Conservation (phyloP, 1,284 basidiomycete species). For the Takashimella koratensis region DNA sequence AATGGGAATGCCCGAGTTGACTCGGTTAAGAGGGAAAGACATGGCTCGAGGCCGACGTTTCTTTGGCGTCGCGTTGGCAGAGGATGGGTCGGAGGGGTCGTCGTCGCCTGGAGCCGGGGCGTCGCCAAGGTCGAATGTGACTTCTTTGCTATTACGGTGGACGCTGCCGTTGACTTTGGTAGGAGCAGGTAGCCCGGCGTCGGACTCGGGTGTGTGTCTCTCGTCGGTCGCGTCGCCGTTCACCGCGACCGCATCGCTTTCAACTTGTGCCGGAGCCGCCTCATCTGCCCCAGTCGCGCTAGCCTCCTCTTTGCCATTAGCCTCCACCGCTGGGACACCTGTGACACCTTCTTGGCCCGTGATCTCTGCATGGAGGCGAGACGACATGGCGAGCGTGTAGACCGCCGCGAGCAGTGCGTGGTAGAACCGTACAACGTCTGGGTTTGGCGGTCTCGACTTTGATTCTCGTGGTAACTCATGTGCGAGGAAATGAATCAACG, state of each 20-base stretch:
- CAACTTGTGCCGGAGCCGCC: too few relatives aligned
- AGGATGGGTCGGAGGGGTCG: background rate
- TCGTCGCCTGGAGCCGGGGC: conserved; percentile 18
- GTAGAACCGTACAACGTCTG: conserved; percentile 57
- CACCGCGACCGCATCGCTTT: background rate
- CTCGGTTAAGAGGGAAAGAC: conserved; percentile 54
- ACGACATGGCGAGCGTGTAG: conserved; percentile 70
- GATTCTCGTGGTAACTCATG: conserved; percentile 61
- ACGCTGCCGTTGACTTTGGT: background rate
- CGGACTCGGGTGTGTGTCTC: too few relatives aligned
- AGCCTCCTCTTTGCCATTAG: conserved; percentile 6
- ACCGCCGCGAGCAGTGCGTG: conserved; percentile 72
- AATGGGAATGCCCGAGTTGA: conserved; percentile 41
- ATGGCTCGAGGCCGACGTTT: conserved; percentile 17
- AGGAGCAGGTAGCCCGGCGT: too few relatives aligned
- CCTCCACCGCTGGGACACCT: conserved; percentile 3
- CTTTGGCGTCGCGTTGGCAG: conserved; percentile 1
- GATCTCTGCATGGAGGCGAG: conserved; percentile 55
- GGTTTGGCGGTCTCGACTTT: conserved; percentile 22
- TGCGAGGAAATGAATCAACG: conserved; percentile 66
- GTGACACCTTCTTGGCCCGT: conserved; percentile 6
- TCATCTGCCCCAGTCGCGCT: too few relatives aligned
- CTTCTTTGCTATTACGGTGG: conserved; percentile 7
- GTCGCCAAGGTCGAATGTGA: conserved; percentile 35
- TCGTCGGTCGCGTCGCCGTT: background rate